Percentiles rank a stretch among this genome's conserved stretches.
These are phyloP conservation scores for Cordyceps cicadae DNA, from an alignment of 2,329 filamentous ascomycete genomes.

Conservation along the genomic window DNA sequence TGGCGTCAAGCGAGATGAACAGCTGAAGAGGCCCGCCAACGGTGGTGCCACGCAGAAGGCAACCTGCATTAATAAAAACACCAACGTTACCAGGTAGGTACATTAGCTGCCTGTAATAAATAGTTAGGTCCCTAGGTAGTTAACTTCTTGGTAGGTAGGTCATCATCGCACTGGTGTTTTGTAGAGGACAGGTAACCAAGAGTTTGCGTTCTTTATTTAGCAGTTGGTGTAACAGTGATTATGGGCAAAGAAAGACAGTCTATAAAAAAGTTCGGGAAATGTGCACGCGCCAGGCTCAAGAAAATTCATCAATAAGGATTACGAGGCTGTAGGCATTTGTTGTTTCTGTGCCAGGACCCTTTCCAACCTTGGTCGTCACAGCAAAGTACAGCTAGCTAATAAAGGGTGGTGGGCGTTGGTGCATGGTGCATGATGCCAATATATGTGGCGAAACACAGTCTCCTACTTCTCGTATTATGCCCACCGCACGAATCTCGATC, in stretches of 20 bases:
- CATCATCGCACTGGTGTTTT: too few species aligned
- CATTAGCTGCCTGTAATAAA: too few species aligned
- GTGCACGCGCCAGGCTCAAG: too few species aligned
- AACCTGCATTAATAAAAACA: background rate
- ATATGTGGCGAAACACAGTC: constrained; percentile 1
- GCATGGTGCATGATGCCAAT: background rate
- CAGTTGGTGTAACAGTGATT: too few species aligned
- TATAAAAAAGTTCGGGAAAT: too few species aligned
- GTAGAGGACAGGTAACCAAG: too few species aligned
- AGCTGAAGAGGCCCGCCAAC: background rate
- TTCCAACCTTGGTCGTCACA: background rate
- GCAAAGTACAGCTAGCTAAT: background rate
- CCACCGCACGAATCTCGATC: background rate
- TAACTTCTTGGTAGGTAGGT: too few species aligned
- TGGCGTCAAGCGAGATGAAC: background rate
- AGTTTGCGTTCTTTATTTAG: too few species aligned
- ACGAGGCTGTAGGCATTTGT: background rate
- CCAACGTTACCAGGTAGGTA: too few species aligned
- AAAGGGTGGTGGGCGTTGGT: background rate
- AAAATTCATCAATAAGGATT: background rate
- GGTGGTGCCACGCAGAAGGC: background rate
- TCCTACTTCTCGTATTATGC: constrained; percentile 1
- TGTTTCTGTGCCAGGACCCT: background rate
- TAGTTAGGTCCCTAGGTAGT: too few species aligned
- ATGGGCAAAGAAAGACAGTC: too few species aligned